phyloP scores from a whole-genome alignment of 2,329 filamentous ascomycete species.

The Curvularia verruculosa region DNA sequence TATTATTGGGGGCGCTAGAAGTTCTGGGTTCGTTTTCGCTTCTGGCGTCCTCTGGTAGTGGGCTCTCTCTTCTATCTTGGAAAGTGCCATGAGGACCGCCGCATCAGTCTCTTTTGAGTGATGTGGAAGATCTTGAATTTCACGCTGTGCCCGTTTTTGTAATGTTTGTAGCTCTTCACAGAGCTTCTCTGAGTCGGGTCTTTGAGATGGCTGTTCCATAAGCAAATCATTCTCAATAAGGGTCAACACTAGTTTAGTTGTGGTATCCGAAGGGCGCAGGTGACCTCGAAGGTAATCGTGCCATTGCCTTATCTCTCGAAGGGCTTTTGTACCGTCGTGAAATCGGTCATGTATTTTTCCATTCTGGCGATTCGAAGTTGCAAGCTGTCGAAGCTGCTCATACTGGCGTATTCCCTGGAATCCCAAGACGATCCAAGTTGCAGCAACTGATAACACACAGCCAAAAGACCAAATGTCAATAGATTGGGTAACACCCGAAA shows the following conservation, averaged over 20 bases:
- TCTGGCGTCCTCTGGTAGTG: background rate
- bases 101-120: constrained; percentile 7
- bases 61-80: constrained; percentile 13
- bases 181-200: background rate
- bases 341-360: background rate
- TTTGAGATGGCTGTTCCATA: background rate
- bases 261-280: background rate
- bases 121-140: background rate
- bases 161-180: background rate
- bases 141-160: background rate
- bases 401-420: constrained; percentile 40
- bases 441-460: constrained; percentile 50
- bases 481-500: constrained; percentile 24
- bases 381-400: constrained; percentile 14
- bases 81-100: constrained; percentile 5
- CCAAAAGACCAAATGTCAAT: constrained; percentile 52
- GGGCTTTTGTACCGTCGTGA: background rate
- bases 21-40: background rate
- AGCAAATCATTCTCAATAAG: background rate
- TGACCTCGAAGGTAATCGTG: background rate
- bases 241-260: background rate
- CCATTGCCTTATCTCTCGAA: background rate
- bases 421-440: constrained; percentile 49
- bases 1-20: background rate
- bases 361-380: background rate